Base-by-base conservation (phyloP, 352 stramenopile genomes). In the Elongisporangium prolatum region DNA sequence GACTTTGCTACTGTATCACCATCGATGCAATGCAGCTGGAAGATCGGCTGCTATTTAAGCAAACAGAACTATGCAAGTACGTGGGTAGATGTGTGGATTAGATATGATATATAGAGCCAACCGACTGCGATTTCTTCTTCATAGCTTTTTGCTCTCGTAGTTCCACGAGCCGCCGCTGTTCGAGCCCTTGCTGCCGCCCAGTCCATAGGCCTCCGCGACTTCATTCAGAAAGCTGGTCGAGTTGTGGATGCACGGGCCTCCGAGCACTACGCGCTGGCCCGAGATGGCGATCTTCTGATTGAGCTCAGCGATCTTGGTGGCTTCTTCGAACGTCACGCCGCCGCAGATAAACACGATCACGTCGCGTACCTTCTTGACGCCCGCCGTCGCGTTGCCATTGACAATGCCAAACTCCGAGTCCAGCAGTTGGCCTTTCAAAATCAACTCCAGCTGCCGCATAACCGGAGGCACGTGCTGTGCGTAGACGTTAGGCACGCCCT, bases 311-410 rank as follows among this genome's bases (percentile, higher is more conserved):
- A 99, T 90, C 64, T 98, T 98, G 55, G 88, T 96, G n/a, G 96
- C 95, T 78, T 99, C 98, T 72, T 99, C 98, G 68, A 98, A 99
- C 9, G 98, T 99, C 24, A 93, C 91, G 59, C 97, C 97, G 57
- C 97, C 97, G 16, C 98, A 95, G 74, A 99, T 97, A 70, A 98
- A 99, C 51, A 99, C 89, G 60, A 99, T 94, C 25, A 99, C 88
- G 67, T 99, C 92, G 56, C 88, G 74, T 25, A 99, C 81, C 3
- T 96, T 98, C 61, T 98, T 96, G 64, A 98, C 88, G 14, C 99
- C 78, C 1, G 98, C 80, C 50, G 93, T 96, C 16, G 95, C 88
- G 67, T 98, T 97, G 69, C 98, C 97, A 37, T 98, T 97, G 68
- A 99, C 98, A 37, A 99, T 97, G 61, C 98, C 79, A 76, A 90